These are phyloP conservation scores for Coleophoma cylindrospora DNA, from an alignment of 2,329 filamentous ascomycete species.

Conservation along the genomic window DNA sequence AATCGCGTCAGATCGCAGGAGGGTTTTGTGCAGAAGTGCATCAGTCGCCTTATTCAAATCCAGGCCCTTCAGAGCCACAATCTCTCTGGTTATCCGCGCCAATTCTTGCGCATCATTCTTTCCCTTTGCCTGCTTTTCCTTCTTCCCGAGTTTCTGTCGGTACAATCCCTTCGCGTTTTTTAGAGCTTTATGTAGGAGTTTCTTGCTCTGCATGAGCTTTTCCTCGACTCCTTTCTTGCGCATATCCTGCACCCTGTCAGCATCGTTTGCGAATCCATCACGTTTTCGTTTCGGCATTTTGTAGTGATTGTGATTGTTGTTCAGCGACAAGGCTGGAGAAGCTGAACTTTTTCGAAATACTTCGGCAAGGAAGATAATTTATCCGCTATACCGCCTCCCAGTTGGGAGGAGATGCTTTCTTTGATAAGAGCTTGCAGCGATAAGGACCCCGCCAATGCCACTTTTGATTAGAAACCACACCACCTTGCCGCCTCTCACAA, in stretches of 20 bases:
- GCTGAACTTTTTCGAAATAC: background rate
- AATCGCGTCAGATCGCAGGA: conserved; percentile 45
- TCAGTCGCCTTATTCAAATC: conserved; percentile 39
- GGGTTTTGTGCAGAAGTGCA: conserved; percentile 41
- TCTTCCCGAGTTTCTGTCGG: conserved; percentile 64
- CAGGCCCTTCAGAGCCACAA: conserved; percentile 43
- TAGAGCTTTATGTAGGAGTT: conserved; percentile 60
- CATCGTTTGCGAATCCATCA: conserved; percentile 25
- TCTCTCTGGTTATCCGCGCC: conserved; percentile 57
- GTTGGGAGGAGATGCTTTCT: background rate
- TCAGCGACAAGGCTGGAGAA: background rate
- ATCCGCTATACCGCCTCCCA: background rate
- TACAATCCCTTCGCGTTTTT: conserved; percentile 73
- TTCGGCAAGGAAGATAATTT: background rate
- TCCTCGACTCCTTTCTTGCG: conserved; percentile 34
- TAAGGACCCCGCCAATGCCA: too few species aligned
- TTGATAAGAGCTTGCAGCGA: too few species aligned
- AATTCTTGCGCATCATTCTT: conserved; percentile 43
- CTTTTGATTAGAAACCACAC: too few species aligned
- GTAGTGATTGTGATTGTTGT: background rate
- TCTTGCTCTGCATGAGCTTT: conserved; percentile 49
- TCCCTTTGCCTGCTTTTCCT: conserved; percentile 46
- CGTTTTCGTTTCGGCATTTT: conserved; percentile 56
- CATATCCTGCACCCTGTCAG: conserved; percentile 26
- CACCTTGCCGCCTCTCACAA: too few species aligned